Percentiles rank a stretch among this genome's conserved stretches.
These are phyloP conservation scores for Termitomyces sp. DNA, from an alignment of 1,284 basidiomycete genomes.

Conservation along the genomic window DNA sequence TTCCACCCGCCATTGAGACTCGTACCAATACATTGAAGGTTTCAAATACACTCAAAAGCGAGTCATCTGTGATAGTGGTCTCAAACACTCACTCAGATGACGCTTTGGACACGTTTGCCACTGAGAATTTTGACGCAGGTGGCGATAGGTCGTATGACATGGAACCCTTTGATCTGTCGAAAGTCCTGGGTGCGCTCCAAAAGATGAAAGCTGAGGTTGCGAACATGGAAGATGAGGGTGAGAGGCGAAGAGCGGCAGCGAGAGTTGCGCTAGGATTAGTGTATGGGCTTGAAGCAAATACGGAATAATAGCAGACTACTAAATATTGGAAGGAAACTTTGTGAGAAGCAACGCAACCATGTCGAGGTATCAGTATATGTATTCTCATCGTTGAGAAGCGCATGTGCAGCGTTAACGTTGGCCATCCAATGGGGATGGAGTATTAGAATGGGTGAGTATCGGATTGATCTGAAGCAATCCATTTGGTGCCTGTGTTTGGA, in stretches of 20 bases:
- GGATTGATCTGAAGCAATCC: conserved; percentile 1
- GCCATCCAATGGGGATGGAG: too few relatives aligned
- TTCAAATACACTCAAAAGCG: not conserved
- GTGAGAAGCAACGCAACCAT: not conserved
- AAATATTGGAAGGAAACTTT: not conserved
- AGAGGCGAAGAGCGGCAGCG: conserved; percentile 63
- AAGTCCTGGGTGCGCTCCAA: conserved; percentile 58
- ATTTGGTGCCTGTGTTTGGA: conserved; percentile 11
- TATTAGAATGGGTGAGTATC: not conserved
- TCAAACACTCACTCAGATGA: conserved; percentile 2
- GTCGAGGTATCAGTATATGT: not conserved
- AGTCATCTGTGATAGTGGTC: not conserved
- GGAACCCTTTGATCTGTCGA: conserved; percentile 56
- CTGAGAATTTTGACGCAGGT: conserved; percentile 24
- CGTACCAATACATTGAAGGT: not conserved
- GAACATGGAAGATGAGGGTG: conserved; percentile 56
- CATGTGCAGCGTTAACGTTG: too few relatives aligned
- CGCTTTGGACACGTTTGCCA: conserved; percentile 10
- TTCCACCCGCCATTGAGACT: not conserved
- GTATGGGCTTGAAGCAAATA: conserved; percentile 49
- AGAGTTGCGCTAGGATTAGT: conserved; percentile 68
- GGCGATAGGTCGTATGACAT: conserved; percentile 32
- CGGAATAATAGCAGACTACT: conserved; percentile 3
- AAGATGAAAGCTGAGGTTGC: conserved; percentile 71
- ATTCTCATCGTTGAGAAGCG: not conserved